Base-by-base conservation (phyloP, 1,284 basidiomycete species). In the Heterobasidion occidentale region DNA sequence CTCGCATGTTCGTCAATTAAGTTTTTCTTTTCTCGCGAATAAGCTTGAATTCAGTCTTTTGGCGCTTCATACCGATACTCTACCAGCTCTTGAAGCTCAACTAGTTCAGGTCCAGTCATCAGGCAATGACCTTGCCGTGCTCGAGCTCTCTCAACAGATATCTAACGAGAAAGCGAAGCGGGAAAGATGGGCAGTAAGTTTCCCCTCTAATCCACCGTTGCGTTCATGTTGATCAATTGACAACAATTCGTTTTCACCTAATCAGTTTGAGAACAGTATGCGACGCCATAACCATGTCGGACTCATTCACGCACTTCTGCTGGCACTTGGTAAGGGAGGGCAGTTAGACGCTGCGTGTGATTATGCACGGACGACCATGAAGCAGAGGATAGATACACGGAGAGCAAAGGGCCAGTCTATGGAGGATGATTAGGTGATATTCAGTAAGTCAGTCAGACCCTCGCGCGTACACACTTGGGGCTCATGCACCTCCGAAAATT, bases 31-130 rank as follows among this genome's bases (percentile, higher is more conserved):
- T 17, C n/a, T 57, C 27, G 50, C 47, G 57, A 14, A 56, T 45
- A 35, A 94, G 90, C 76, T 96, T 59, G 90, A 94, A 70, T 97
- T 97, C 77, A 94, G 90, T 70, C 80, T 97, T 44, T 81, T 95
- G 51, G 91, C 91, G 7, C 75, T 97, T 46, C 84, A 88, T 58
- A 84, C 89, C 55, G 90, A 92, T 65, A 88, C 90, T 17, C 65
- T 94, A 17, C 88, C 89, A 17, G 66, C 70, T 7, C 75, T 94
- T 33, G 77, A 85, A 66, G 67, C 74, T 27, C 80, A 86, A 58
- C 68, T 93, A 63, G 61, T 71, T 66, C 62, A 84, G 75, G 68
- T 71, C 60, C 77, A 54, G 61, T 67, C 69, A 0, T 67, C 70
- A 0, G 78, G 79, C 8, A 71, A 77, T 42, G 72, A 73, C 20